Conservation (phyloP, 2,329 filamentous ascomycete genomes). For the Arthrobotrys iridis region DNA sequence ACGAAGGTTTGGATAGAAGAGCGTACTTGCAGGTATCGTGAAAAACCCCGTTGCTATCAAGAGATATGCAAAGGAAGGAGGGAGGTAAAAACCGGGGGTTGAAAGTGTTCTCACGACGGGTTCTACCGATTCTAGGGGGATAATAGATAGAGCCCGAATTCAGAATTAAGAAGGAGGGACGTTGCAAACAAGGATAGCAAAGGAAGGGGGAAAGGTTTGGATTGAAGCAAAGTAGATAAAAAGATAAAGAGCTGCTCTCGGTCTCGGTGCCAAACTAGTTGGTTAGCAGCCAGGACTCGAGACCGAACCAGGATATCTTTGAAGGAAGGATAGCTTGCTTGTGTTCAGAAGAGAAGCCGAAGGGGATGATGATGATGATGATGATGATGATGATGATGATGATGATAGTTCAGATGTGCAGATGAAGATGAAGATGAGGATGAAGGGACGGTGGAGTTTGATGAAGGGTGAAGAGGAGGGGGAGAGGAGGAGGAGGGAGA, state of each 20-base stretch:
- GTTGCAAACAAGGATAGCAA: constrained; percentile 5
- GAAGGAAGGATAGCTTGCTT: background rate
- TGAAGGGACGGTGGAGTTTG: background rate
- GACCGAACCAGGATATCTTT: background rate
- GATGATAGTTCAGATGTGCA: too few species aligned
- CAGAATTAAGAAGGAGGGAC: too few species aligned
- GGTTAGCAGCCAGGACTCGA: background rate
- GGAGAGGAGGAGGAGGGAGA: background rate
- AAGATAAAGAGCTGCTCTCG: background rate
- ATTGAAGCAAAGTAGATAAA: background rate
- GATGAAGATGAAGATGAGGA: background rate
- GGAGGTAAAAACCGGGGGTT: too few species aligned
- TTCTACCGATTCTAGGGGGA: too few species aligned
- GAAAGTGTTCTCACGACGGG: too few species aligned
- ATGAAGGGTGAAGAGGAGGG: background rate
- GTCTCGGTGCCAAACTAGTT: background rate
- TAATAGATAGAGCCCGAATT: too few species aligned
- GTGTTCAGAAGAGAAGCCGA: background rate
- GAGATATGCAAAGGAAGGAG: too few species aligned
- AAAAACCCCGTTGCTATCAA: too few species aligned
- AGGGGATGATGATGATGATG: background rate
- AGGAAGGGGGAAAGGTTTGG: background rate
- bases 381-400: background rate
- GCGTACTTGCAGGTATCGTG: too few species aligned
- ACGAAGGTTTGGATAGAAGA: too few species aligned